Evolutionary conservation across 331 rosid species (phyloP), one percentile per base, ranked within the genome.

Genomic region (Arachis monticola): DNA sequence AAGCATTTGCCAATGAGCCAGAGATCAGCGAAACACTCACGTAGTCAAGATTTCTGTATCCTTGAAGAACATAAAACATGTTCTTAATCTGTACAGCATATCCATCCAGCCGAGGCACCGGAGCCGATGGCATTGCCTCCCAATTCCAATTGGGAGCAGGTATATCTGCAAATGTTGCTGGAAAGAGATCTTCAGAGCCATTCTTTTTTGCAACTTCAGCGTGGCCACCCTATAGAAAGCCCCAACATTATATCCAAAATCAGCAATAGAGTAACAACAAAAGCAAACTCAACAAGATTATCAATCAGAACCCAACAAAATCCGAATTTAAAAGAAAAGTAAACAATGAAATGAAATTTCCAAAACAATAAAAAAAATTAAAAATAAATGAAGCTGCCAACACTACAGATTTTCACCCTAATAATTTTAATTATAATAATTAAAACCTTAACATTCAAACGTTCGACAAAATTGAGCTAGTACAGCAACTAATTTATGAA

Each of bases 41-140:
- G 76, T 84, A 76, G 70, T 84, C 85, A 76, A 93, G 83, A n/a
- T 83, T 13, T 40, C 89, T 94, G 64, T 91, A 93, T 78, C 98
- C 97, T 5, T 89, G 86, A 79, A 93, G 89, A 4, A 93, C 96
- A 5, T 89, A 93, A 12, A 93, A 80, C 45, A 89, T 73, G 65
- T 91, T 60, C 10, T 77, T 74, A 51, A 93, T 91, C 86, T 91
- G 97, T 62, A 91, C 59, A 9, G 97, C 74, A 35, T 82, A 85
- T 9, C 97, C 98, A 67, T 93, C 96, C 1, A 93, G 86, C 61
- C 94, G 92, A 67, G 97, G 94, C 12, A 93, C 97, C 0, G 98
- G 96, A 31, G 98, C 96, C 2, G 94, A 67, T 2, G 89, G 83
- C 92, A 93, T 87, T 57, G 84, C 80, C 76, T 93, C 96, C 98